phyloP scores from a whole-genome alignment of 345 rosid species.

The Melaleuca quinquenervia region DNA sequence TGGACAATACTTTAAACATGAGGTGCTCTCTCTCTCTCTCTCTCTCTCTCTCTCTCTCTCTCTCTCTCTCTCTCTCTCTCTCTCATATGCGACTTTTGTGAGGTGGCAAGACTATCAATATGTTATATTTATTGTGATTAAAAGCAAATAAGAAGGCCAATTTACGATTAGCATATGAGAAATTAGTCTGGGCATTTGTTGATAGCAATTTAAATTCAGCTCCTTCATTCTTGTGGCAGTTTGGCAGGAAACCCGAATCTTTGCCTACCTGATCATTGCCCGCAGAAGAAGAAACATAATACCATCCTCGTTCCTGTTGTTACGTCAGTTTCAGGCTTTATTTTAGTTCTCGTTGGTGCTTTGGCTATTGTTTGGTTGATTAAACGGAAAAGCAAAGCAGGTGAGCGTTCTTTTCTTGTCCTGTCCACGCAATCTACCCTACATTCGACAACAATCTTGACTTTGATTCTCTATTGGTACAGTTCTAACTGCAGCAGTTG shows the following conservation, averaged over 20 bases:
- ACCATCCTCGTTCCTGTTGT: neutral
- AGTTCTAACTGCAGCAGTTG: neutral
- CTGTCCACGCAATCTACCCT: neutral
- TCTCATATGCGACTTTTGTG: neutral
- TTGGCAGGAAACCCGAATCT: slow-evolving; percentile 26
- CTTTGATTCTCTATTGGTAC: neutral
- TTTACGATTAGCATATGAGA: too few species aligned
- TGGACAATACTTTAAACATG: slow-evolving; percentile 2
- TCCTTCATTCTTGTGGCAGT: slow-evolving; percentile 5
- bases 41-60: too few species aligned
- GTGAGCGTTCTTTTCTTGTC: neutral
- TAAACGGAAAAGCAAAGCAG: neutral
- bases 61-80: neutral
- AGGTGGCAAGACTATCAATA: neutral
- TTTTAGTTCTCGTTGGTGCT: neutral
- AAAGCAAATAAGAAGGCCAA: neutral
- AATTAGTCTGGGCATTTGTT: neutral
- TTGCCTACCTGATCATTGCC: neutral
- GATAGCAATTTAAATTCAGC: neutral
- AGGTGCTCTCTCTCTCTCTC: neutral
- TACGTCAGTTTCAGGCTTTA: neutral
- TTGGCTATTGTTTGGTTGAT: neutral
- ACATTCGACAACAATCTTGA: too few species aligned
- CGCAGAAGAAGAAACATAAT: neutral
- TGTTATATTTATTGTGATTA: neutral